Conservation (phyloP, 164 flowering plant genomes). For the Annona cherimola region DNA sequence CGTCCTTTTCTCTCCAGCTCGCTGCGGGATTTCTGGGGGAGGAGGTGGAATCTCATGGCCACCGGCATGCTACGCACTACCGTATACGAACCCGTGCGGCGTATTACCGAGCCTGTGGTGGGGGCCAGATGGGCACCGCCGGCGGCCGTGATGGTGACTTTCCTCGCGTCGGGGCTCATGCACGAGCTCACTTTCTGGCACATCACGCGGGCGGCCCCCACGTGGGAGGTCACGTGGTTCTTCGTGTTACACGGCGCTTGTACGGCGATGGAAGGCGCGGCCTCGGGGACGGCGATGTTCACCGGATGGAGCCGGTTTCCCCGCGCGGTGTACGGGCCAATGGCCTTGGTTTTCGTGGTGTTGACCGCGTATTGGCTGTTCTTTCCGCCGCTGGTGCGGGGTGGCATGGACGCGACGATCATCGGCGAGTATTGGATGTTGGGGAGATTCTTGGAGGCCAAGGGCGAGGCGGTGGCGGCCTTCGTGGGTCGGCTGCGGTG, state of each 20-base stretch:
- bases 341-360: constrained; percentile 35
- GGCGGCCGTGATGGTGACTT: constrained; percentile 8
- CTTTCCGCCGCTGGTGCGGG: constrained; percentile 37
- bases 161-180: constrained; percentile 19
- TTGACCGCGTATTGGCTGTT: constrained; percentile 39
- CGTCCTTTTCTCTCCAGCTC: constrained; percentile 19
- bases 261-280: constrained; percentile 9
- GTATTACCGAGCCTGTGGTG: not conserved
- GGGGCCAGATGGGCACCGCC: constrained; percentile 2
- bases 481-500: not conserved
- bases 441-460: not conserved
- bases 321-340: constrained; percentile 8
- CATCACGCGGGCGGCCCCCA: constrained; percentile 6
- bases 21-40: constrained; percentile 23
- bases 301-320: constrained; percentile 9
- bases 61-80: constrained; percentile 13
- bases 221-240: constrained; percentile 23
- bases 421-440: constrained; percentile 1
- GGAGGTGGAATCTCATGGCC: constrained; percentile 25
- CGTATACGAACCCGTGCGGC: constrained; percentile 14
- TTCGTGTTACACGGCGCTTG: constrained; percentile 19
- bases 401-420: constrained; percentile 22
- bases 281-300: constrained; percentile 1
- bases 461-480: not conserved
- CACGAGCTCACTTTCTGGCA: constrained; percentile 21